phyloP scores from a whole-genome alignment of 306 rosid species.

The Quercus robur region DNA sequence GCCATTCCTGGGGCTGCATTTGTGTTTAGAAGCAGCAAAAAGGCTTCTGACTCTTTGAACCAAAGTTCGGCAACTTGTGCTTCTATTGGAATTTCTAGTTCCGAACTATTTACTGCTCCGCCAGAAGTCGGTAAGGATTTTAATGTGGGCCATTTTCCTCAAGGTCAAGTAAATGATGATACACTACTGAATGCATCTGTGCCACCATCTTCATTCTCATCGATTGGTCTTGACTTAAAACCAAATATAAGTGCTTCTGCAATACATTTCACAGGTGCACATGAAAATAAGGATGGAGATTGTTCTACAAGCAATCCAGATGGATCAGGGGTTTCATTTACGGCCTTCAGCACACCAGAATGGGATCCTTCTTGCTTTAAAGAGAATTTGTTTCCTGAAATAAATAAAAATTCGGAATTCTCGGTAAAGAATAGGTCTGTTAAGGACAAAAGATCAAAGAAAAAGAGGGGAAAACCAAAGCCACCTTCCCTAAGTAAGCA shows the following conservation, averaged over 20 bases:
- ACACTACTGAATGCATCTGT: constrained; percentile 34
- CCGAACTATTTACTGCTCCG: constrained; percentile 31
- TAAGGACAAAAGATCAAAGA: constrained; percentile 55
- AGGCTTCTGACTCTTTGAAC: constrained; percentile 22
- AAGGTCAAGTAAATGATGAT: constrained; percentile 22
- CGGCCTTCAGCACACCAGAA: constrained; percentile 44
- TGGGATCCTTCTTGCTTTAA: constrained; percentile 67
- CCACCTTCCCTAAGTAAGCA: constrained; percentile 42
- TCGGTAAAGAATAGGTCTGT: constrained; percentile 39
- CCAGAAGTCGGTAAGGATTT: constrained; percentile 22
- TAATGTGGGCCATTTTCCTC: constrained; percentile 33
- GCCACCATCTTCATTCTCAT: constrained; percentile 37
- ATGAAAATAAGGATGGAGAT: constrained; percentile 17
- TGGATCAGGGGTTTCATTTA: constrained; percentile 32
- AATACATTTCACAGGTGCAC: constrained; percentile 21
- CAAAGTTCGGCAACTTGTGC: constrained; percentile 25
- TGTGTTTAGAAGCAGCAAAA: constrained; percentile 29
- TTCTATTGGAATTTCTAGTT: constrained; percentile 33
- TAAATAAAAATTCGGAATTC: constrained; percentile 31
- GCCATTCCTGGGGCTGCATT: constrained; percentile 27
- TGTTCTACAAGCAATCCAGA: constrained; percentile 37
- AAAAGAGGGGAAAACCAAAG: constrained; percentile 48
- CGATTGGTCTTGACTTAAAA: constrained; percentile 26
- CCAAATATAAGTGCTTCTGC: constrained; percentile 24
- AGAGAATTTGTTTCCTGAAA: constrained; percentile 59